Conservation (phyloP, 2,329 filamentous ascomycete species). For the Nigrospora oryzae region DNA sequence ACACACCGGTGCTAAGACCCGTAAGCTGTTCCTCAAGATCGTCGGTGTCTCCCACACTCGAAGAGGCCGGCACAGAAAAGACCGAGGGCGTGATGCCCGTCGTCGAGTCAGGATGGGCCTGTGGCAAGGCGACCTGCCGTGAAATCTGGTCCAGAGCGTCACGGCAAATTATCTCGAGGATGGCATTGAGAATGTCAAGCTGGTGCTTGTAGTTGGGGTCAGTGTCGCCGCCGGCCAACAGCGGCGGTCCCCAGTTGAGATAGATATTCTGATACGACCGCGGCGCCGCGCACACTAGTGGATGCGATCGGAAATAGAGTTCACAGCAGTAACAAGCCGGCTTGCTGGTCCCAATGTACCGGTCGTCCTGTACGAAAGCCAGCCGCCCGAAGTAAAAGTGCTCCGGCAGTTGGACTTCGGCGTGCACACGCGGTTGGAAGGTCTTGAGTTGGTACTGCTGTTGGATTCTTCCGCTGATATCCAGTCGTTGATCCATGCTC, state of each 20-base stretch:
- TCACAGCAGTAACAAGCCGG: slow-evolving; percentile 40
- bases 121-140: slow-evolving; percentile 2
- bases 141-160: slow-evolving; percentile 14
- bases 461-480: slow-evolving; percentile 14
- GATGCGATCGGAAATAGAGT: slow-evolving; percentile 33
- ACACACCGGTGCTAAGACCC: no score
- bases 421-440: slow-evolving; percentile 27
- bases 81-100: slow-evolving; percentile 12
- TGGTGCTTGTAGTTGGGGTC: slow-evolving; percentile 7
- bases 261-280: slow-evolving; percentile 30
- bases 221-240: slow-evolving; percentile 4
- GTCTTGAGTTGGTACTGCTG: slow-evolving; percentile 12
- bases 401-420: slow-evolving; percentile 38
- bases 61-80: not conserved
- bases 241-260: slow-evolving; percentile 27
- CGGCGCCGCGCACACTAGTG: slow-evolving; percentile 19
- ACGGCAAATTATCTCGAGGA: slow-evolving; percentile 11
- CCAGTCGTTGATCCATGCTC: slow-evolving; percentile 17
- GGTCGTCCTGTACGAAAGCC: slow-evolving; percentile 27
- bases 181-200: slow-evolving; percentile 13
- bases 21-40: no score
- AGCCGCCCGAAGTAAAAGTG: slow-evolving; percentile 27
- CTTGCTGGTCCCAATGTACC: slow-evolving; percentile 43
- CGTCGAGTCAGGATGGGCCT: slow-evolving; percentile 12
- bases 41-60: not conserved